Percentiles rank a stretch among this genome's conserved stretches.
Evolutionary conservation across 352 stramenopile genomes (phyloP).

Genomic region (Phytophthora pistaciae): DNA sequence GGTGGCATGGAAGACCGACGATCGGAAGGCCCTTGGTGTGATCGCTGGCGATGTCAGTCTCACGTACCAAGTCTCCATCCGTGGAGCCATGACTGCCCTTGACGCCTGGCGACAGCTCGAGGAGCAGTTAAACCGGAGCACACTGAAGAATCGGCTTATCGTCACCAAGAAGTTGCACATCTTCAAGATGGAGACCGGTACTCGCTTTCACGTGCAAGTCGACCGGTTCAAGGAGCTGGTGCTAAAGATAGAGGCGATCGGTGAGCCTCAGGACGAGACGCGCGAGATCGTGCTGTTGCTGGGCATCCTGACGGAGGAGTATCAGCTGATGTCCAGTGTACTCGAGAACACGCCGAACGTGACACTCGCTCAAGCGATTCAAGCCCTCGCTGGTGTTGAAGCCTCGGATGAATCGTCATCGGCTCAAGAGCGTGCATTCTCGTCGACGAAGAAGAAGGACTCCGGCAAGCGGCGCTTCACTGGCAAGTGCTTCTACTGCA

Average conservation of each 20-base stretch:
- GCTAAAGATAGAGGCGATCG: background rate
- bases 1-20: conserved; percentile 24
- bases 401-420: conserved; percentile 20
- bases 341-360: conserved; percentile 20
- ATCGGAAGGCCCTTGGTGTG: conserved; percentile 32
- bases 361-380: conserved; percentile 3
- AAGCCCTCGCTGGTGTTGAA: conserved; percentile 11
- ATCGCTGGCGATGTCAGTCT: conserved; percentile 18
- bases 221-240: conserved; percentile 10
- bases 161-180: conserved; percentile 29
- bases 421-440: conserved; percentile 21
- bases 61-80: conserved; percentile 29
- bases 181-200: conserved; percentile 36
- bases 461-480: conserved; percentile 8
- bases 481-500: conserved; percentile 23
- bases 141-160: conserved; percentile 33
- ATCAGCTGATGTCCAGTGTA: conserved; percentile 2
- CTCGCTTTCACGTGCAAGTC: conserved; percentile 2
- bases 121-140: conserved; percentile 30
- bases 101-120: conserved; percentile 19
- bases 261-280: conserved; percentile 21
- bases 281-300: conserved; percentile 34
- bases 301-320: conserved; percentile 33
- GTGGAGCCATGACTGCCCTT: background rate
- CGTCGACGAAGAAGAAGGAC: conserved; percentile 5